Evolutionary conservation across 805 yeast genomes (phyloP).

Genomic region (Nakazawaea molendinolei): DNA sequence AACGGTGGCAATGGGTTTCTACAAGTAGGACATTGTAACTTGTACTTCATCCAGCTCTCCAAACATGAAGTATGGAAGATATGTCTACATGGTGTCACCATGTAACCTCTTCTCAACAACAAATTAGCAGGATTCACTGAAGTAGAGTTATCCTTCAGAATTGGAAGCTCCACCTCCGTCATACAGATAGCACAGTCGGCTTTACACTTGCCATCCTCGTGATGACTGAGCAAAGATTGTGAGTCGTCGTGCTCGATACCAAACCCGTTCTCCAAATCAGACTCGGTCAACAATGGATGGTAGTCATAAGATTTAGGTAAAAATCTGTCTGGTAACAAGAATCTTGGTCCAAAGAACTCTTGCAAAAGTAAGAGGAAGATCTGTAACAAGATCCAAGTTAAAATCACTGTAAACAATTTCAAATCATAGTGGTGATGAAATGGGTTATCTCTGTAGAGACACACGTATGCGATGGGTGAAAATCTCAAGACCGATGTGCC

Average conservation of each 20-base stretch:
- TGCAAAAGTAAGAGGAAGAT: slow-evolving; percentile 54
- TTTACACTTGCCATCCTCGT: slow-evolving; percentile 33
- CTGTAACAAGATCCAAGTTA: slow-evolving; percentile 57
- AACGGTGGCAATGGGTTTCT: slow-evolving; percentile 80
- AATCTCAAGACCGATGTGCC: slow-evolving; percentile 60
- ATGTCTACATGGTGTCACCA: slow-evolving; percentile 90
- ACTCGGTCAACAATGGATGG: slow-evolving; percentile 56
- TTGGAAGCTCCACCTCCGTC: slow-evolving; percentile 63
- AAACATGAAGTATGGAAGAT: slow-evolving; percentile 86
- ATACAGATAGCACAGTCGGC: slow-evolving; percentile 89
- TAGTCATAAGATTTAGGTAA: slow-evolving; percentile 82
- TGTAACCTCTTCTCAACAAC: slow-evolving; percentile 39
- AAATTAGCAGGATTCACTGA: slow-evolving; percentile 17
- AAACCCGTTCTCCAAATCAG: slow-evolving; percentile 59
- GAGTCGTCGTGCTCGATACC: slow-evolving; percentile 39
- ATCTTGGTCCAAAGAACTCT: slow-evolving; percentile 67
- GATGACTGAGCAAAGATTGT: slow-evolving; percentile 23
- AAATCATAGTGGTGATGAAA: slow-evolving; percentile 65
- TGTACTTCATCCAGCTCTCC: slow-evolving; percentile 89
- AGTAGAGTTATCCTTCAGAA: slow-evolving; percentile 20
- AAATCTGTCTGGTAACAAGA: slow-evolving; percentile 69
- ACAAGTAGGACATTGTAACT: slow-evolving; percentile 92
- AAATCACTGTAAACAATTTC: slow-evolving; percentile 36
- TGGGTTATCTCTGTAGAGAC: slow-evolving; percentile 47
- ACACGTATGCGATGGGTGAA: slow-evolving; percentile 59